Evolutionary conservation across 345 rosid genomes (phyloP).

Genomic region (Ceriops decandra): DNA sequence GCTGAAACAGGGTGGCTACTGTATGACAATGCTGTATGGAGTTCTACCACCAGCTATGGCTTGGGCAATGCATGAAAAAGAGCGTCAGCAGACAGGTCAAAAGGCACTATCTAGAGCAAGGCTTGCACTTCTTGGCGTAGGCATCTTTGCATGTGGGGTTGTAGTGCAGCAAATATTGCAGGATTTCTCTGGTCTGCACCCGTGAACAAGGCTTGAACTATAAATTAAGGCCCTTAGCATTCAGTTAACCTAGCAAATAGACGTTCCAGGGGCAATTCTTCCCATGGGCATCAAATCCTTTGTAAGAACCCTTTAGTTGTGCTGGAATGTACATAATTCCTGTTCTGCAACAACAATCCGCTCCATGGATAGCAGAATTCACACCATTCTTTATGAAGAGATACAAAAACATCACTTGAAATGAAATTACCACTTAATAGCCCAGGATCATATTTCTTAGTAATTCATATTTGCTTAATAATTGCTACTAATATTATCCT

Average conservation of each 20-base stretch:
- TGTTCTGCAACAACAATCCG: too few species aligned
- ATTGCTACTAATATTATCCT: too few species aligned
- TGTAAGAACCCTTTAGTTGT: too few species aligned
- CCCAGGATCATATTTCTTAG: too few species aligned
- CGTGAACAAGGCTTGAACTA: slow-evolving; percentile 1
- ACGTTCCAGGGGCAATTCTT: too few species aligned
- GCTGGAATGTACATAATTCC: too few species aligned
- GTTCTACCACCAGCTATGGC: slow-evolving; percentile 75
- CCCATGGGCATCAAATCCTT: too few species aligned
- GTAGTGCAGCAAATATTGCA: slow-evolving; percentile 43
- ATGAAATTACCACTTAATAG: too few species aligned
- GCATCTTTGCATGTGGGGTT: slow-evolving; percentile 45
- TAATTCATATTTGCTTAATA: too few species aligned
- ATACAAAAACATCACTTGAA: too few species aligned
- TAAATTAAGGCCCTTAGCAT: neutral
- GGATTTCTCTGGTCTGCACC: slow-evolving; percentile 29
- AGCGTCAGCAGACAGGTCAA: slow-evolving; percentile 10
- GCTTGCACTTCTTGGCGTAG: slow-evolving; percentile 43
- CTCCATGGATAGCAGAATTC: too few species aligned
- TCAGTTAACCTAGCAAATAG: neutral
- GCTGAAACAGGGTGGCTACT: slow-evolving; percentile 53
- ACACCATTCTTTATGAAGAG: too few species aligned
- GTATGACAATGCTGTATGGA: slow-evolving; percentile 64
- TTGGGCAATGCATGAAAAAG: slow-evolving; percentile 39
- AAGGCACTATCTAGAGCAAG: slow-evolving; percentile 25